These are phyloP conservation scores for Thuja plicata DNA, from an alignment of 83 land plant genomes.

Conservation along the genomic window DNA sequence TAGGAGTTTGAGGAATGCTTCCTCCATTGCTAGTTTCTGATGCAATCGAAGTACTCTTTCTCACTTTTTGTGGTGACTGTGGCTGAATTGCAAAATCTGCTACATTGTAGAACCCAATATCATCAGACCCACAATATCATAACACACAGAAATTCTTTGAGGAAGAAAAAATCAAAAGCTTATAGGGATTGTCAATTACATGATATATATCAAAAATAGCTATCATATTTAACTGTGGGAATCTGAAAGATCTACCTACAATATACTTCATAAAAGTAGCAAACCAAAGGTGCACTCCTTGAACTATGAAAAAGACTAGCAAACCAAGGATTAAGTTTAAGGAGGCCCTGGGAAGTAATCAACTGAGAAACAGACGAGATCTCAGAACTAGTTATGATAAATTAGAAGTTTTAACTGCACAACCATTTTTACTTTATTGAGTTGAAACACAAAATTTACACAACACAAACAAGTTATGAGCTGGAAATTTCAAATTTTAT, in stretches of 20 bases:
- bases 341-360: neutral
- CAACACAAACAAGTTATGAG: neutral
- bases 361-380: neutral
- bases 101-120: neutral
- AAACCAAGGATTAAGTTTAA: neutral
- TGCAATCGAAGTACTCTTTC: neutral
- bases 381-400: neutral
- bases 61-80: neutral
- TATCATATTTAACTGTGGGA: neutral
- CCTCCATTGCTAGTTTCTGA: slow-evolving; percentile 9
- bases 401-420: neutral
- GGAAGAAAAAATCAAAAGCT: neutral
- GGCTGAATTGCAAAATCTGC: neutral
- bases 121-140: neutral
- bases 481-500: neutral
- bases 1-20: slow-evolving; percentile 17
- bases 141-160: neutral
- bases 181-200: neutral
- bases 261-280: neutral
- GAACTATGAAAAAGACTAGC: neutral
- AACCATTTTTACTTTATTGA: neutral
- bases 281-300: neutral
- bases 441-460: neutral
- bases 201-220: neutral
- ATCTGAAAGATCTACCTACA: neutral